These are phyloP conservation scores for Aureobasidium zeae DNA, from an alignment of 2,329 filamentous ascomycete species.

Conservation along the genomic window DNA sequence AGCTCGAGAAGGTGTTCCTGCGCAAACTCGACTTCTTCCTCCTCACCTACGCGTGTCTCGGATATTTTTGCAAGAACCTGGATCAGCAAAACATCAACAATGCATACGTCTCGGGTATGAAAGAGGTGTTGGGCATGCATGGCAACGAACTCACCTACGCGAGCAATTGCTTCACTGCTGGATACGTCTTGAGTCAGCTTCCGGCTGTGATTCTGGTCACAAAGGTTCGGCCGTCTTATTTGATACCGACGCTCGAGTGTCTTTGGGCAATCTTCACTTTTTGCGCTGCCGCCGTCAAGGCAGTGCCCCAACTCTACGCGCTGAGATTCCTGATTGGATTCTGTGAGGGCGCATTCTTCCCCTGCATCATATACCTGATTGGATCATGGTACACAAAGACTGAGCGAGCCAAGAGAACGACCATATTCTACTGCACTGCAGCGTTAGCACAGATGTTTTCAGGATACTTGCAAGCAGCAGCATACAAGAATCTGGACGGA, in stretches of 20 bases:
- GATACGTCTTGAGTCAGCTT: slow-evolving; percentile 43
- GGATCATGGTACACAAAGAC: slow-evolving; percentile 18
- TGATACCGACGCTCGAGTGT: slow-evolving; percentile 45
- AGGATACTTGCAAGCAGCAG: slow-evolving; percentile 52
- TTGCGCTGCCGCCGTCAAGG: slow-evolving; percentile 43
- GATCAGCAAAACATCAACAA: slow-evolving; percentile 49
- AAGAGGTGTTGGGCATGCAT: slow-evolving; percentile 43
- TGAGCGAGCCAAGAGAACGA: slow-evolving; percentile 34
- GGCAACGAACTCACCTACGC: slow-evolving; percentile 49
- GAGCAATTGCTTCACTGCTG: slow-evolving; percentile 45
- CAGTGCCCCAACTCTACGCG: slow-evolving; percentile 29
- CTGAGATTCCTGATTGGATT: slow-evolving; percentile 18
- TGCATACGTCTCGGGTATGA: slow-evolving; percentile 47
- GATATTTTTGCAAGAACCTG: slow-evolving; percentile 50
- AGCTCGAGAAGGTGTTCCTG: slow-evolving; percentile 34
- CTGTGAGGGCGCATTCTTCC: slow-evolving; percentile 20
- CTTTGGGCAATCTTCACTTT: slow-evolving; percentile 51
- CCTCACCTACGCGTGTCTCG: slow-evolving; percentile 47
- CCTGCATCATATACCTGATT: slow-evolving; percentile 17
- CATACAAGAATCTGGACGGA: slow-evolving; percentile 38
- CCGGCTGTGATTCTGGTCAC: slow-evolving; percentile 45
- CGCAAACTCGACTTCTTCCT: slow-evolving; percentile 48
- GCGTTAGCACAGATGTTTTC: slow-evolving; percentile 50
- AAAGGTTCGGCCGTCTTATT: slow-evolving; percentile 37
- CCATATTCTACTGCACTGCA: slow-evolving; percentile 44